Conservation (phyloP, 2,329 filamentous ascomycete genomes). For the Hypoxylon sp. region DNA sequence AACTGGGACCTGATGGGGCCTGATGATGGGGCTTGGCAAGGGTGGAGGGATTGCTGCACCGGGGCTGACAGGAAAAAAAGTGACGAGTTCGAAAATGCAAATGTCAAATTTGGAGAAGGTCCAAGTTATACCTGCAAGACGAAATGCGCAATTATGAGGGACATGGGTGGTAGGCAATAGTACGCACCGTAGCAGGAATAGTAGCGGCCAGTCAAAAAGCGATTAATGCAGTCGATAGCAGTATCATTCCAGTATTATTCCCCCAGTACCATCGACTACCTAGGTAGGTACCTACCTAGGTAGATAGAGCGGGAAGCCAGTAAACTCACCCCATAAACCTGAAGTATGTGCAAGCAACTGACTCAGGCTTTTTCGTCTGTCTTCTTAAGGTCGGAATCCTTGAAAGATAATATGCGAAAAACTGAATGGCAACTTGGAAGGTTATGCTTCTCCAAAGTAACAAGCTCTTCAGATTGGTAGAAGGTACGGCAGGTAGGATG, state of each 20-base stretch:
- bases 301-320: no score
- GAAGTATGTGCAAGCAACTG: conserved; percentile 4
- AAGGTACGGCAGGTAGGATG: not conserved
- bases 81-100: conserved; percentile 19
- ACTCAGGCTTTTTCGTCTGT: not conserved
- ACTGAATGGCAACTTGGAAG: not conserved
- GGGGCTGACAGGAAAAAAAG: conserved; percentile 4
- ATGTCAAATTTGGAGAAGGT: conserved; percentile 26
- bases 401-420: not conserved
- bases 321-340: conserved; percentile 12
- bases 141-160: conserved; percentile 20
- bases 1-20: conserved; percentile 6
- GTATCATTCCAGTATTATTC: no score
- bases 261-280: no score
- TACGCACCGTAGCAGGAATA: not conserved
- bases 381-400: not conserved
- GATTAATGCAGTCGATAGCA: not conserved
- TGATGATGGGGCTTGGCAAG: conserved; percentile 28
- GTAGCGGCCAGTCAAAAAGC: no score
- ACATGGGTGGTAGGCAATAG: not conserved
- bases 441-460: not conserved
- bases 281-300: no score
- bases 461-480: not conserved
- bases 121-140: not conserved
- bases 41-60: conserved; percentile 13